Percentiles rank a stretch among this genome's conserved stretches.
Conservation (phyloP, 768 basidiomycete genomes). For the Auriscalpium microsporum region DNA sequence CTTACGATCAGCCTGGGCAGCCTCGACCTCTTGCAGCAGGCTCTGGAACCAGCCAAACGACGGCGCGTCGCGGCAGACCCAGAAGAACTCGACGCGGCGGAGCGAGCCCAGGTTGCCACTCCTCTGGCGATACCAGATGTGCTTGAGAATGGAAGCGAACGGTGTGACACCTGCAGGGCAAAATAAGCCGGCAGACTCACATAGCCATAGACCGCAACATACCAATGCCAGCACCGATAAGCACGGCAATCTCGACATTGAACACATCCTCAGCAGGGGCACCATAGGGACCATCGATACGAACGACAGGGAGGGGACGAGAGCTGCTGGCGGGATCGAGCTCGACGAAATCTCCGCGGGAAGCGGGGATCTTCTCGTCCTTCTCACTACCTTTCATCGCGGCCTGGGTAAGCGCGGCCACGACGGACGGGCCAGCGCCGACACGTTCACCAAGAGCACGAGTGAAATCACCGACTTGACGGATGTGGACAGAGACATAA, state of each 20-base stretch:
- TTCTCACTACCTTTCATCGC: constrained; percentile 74
- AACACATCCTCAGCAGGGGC: constrained; percentile 92
- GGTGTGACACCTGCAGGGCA: constrained; percentile 68
- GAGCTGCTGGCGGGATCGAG: constrained; percentile 45
- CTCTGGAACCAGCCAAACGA: constrained; percentile 98
- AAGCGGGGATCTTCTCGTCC: constrained; percentile 29
- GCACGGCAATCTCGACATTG: constrained; percentile 75
- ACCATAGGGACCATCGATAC: constrained; percentile 89
- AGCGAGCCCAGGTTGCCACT: constrained; percentile 69
- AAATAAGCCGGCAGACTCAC: background rate
- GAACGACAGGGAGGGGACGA: constrained; percentile 54
- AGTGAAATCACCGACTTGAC: constrained; percentile 90
- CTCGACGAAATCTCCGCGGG: constrained; percentile 77
- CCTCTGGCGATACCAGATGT: constrained; percentile 92
- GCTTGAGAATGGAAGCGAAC: constrained; percentile 90
- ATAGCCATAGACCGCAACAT: background rate
- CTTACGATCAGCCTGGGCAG: constrained; percentile 83
- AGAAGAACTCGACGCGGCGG: constrained; percentile 88
- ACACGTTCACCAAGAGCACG: constrained; percentile 77
- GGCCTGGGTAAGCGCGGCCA: constrained; percentile 68
- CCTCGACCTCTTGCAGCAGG: constrained; percentile 80
- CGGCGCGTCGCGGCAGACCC: constrained; percentile 90
- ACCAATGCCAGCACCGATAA: constrained; percentile 93
- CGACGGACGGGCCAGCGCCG: constrained; percentile 69
- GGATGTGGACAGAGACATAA: constrained; percentile 86